Evolutionary conservation across 1,284 basidiomycete genomes (phyloP).

Genomic region (Naganishia cerealis): DNA sequence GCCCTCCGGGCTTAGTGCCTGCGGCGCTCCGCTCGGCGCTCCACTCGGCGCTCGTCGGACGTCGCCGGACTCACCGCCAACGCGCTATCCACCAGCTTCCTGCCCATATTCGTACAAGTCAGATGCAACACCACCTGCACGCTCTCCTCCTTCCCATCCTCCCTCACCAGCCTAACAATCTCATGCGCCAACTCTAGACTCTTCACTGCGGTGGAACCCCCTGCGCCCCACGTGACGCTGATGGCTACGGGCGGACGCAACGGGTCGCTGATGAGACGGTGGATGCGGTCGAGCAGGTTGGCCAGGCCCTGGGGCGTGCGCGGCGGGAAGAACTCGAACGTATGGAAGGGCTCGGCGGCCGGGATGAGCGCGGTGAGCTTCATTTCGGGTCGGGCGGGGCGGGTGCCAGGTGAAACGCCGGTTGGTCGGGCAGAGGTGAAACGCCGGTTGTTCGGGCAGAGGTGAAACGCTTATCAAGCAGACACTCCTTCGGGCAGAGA

Average conservation of each 20-base stretch:
- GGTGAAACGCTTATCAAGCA: no score
- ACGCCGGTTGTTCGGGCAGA: no score
- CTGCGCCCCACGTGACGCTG: constrained; percentile 93
- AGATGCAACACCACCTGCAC: constrained; percentile 88
- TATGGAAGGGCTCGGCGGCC: constrained; percentile 58
- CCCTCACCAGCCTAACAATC: constrained; percentile 63
- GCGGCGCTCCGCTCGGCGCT: not conserved
- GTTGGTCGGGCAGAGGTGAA: no score
- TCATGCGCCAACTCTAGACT: constrained; percentile 79
- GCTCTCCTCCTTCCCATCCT: constrained; percentile 63
- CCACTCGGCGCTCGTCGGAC: not conserved
- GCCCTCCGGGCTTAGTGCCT: no score
- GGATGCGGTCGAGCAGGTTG: constrained; percentile 78
- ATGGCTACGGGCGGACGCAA: constrained; percentile 66
- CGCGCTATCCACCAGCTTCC: constrained; percentile 79
- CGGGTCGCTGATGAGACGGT: constrained; percentile 64
- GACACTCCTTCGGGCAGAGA: no score
- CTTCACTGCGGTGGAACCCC: constrained; percentile 85
- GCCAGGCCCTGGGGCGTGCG: constrained; percentile 87
- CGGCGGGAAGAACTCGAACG: constrained; percentile 94
- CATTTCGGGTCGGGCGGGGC: not conserved
- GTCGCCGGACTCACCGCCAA: constrained; percentile 63
- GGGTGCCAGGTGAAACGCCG: no score
- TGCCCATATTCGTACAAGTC: constrained; percentile 96
- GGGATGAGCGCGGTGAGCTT: constrained; percentile 13